Conservation (phyloP, 2,329 filamentous ascomycete species). For the Colletotrichum cereale region DNA sequence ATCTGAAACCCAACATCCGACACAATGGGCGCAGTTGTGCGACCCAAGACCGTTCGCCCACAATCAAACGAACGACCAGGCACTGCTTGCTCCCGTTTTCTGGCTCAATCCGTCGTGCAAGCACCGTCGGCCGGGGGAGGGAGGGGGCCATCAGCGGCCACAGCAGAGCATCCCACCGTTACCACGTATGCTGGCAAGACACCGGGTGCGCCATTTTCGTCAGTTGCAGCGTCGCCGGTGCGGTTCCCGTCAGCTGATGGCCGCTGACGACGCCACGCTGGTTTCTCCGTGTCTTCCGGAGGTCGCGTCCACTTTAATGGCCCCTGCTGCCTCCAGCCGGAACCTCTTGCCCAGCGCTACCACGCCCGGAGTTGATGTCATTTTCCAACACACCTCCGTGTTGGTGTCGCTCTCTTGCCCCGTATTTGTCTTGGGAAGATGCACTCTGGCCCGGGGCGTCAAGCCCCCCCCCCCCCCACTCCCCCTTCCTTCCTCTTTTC, state of each 20-base stretch:
- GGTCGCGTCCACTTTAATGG: slow-evolving; percentile 30
- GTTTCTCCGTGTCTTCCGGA: slow-evolving; percentile 34
- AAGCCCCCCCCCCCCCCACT: not conserved
- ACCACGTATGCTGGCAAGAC: not conserved
- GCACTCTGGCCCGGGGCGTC: slow-evolving; percentile 19
- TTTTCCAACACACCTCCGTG: slow-evolving; percentile 39
- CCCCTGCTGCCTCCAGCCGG: slow-evolving; percentile 32
- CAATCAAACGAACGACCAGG: not conserved
- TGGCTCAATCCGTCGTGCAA: not conserved
- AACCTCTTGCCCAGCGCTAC: slow-evolving; percentile 29
- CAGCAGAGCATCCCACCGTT: slow-evolving; percentile 14
- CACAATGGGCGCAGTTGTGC: slow-evolving; percentile 24
- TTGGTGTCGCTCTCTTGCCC: slow-evolving; percentile 26
- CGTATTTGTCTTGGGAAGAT: slow-evolving; percentile 30
- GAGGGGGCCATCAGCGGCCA: slow-evolving; percentile 1
- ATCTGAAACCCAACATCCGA: slow-evolving; percentile 38
- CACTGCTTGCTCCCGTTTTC: slow-evolving; percentile 5
- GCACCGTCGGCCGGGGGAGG: not conserved
- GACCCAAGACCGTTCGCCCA: slow-evolving; percentile 7
- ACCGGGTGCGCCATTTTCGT: slow-evolving; percentile 32
- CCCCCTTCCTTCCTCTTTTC: not conserved
- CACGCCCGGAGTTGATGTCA: slow-evolving; percentile 37
- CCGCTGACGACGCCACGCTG: slow-evolving; percentile 33
- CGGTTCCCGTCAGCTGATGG: slow-evolving; percentile 25
- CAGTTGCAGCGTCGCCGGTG: not conserved